Base-by-base conservation (phyloP, 1,139 yeast genomes). In the Hansenula anomala region DNA sequence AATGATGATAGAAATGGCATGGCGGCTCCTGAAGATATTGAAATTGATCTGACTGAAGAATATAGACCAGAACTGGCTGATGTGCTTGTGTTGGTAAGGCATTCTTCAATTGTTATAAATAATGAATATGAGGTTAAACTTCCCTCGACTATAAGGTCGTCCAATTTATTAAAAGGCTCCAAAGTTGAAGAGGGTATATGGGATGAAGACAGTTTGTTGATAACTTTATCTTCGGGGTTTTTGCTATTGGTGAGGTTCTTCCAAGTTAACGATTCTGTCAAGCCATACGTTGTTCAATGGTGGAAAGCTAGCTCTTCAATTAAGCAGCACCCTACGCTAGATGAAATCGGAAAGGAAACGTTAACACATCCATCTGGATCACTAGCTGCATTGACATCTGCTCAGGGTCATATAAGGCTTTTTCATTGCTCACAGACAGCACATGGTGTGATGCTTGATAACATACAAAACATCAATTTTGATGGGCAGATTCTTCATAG, bases 261-360 rank as follows among this genome's bases (percentile, higher is more conserved):
- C 39, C 47, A 49, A 15, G 54, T 64, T 1, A 42, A 38, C 7
- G 34, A 30, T 2, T 14, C 13, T 6, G 60, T 58, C 37, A 68
- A 63, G 36, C 78, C 78, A 2, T 71, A 65, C 45, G 67, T 70
- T 13, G 71, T 73, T 0, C 79, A 73, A 47, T 73, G 78, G 78
- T 73, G 78, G 78, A 67, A 63, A 40, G 7, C 58, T 52, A 3
- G 54, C 49, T 27, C 37, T 43, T 15, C 41, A 43, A 27, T 34
- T 41, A 16, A 40, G 10, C 35, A 35, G 11, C 27, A 38, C 11
- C 66, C 69, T 1, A 43, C 15, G 10, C 41, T 64, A 16, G 55
- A 54, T 7, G 56, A 67, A 6, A 56, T 71, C 4, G 78, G 78
- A 1, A 52, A 49, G 37, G 46, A 56, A 2, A 46, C 72, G 18